Conservation (phyloP, 2,329 filamentous ascomycete genomes). For the Arthrobotrys musiformis region DNA sequence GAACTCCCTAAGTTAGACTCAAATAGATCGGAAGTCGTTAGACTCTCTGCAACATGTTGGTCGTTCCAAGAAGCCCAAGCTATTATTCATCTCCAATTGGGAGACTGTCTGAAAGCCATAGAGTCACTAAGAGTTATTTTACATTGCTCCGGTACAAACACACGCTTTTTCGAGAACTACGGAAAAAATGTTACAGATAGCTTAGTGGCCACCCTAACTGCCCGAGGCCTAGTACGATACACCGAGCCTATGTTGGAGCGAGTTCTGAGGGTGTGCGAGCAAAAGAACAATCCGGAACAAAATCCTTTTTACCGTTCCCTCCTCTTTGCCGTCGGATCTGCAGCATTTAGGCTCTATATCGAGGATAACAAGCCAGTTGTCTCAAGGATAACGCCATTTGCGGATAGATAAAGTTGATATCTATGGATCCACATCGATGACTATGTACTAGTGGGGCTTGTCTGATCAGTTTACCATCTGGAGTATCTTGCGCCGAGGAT, state of each 20-base stretch:
- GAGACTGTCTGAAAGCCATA: no score
- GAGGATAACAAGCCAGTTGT: conserved; percentile 1
- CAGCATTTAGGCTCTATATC: conserved; percentile 6
- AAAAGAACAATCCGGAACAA: conserved; percentile 4
- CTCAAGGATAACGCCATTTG: background rate
- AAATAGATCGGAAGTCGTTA: no score
- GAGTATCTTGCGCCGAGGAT: no score
- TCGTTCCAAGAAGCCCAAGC: no score
- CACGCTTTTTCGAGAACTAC: background rate
- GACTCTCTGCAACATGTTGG: no score
- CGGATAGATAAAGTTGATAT: background rate
- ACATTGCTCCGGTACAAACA: background rate
- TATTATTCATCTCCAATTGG: no score
- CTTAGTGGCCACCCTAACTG: background rate
- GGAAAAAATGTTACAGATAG: no score
- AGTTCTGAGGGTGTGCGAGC: conserved; percentile 18
- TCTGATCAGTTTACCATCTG: no score
- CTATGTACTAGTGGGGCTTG: no score
- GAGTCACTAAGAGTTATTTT: background rate
- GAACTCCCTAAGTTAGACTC: no score
- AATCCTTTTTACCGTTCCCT: conserved; percentile 13
- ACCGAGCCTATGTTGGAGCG: conserved; percentile 12
- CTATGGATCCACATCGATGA: background rate
- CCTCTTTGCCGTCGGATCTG: conserved; percentile 17
- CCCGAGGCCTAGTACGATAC: conserved; percentile 19